Evolutionary conservation across 108 stramenopile genomes (phyloP).

Genomic region (Aurantiochytrium sp.): DNA sequence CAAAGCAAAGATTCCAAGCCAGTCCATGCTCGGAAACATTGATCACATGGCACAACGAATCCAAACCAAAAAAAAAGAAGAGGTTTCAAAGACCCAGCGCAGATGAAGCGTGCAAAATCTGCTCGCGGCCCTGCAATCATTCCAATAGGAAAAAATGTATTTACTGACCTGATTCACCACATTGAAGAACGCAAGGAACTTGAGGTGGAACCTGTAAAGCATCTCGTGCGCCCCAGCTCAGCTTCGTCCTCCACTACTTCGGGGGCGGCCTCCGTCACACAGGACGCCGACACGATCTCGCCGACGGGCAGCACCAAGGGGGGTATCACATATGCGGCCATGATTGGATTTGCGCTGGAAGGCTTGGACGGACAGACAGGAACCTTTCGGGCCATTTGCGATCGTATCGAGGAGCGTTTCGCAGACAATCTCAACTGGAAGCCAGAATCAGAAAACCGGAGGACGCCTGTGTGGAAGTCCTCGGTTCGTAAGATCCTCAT

Average conservation of each 20-base stretch:
- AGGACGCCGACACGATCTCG: not conserved
- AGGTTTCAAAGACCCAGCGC: no score
- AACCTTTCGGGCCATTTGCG: not conserved
- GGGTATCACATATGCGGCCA: not conserved
- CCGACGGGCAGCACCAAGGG: not conserved
- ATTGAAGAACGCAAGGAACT: slow-evolving; percentile 10
- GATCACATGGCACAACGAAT: no score
- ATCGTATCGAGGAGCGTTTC: not conserved
- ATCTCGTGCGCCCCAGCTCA: not conserved
- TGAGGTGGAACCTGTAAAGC: not conserved
- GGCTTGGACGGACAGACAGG: not conserved
- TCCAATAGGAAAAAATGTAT: not conserved
- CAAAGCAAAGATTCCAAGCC: no score
- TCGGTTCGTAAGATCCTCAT: slow-evolving; percentile 17
- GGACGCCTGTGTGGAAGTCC: slow-evolving; percentile 13
- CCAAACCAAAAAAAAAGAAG: no score
- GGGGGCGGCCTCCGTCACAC: not conserved
- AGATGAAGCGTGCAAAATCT: no score
- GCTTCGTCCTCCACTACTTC: not conserved
- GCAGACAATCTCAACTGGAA: slow-evolving; percentile 14
- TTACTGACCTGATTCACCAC: not conserved
- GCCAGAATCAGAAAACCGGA: not conserved
- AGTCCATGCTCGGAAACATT: no score
- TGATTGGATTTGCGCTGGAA: not conserved
- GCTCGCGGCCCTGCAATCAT: no score